phyloP scores from a whole-genome alignment of 306 rosid species.

The Crataegus laevigata region DNA sequence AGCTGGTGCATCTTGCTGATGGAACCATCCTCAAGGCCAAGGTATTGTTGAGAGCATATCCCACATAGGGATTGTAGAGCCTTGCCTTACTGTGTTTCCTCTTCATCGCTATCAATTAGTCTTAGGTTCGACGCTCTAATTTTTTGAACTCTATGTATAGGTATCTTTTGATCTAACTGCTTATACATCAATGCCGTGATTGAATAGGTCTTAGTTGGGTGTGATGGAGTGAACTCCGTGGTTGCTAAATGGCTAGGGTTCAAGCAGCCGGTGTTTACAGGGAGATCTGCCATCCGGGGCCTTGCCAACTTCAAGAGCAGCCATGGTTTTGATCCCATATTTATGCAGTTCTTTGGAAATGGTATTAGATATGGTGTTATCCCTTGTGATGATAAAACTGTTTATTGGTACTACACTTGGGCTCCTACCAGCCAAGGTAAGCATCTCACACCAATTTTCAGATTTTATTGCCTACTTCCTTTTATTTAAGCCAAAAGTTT shows the following conservation, averaged over 20 bases:
- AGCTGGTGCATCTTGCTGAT: slow-evolving; percentile 63
- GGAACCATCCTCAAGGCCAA: slow-evolving; percentile 52
- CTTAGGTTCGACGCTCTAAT: too few species aligned
- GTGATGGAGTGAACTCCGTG: slow-evolving; percentile 28
- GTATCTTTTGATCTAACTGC: neutral
- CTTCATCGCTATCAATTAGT: too few species aligned
- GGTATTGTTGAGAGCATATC: slow-evolving; percentile 19
- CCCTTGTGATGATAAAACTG: slow-evolving; percentile 17
- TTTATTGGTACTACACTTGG: slow-evolving; percentile 27
- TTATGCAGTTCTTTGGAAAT: slow-evolving; percentile 13
- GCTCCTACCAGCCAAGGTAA: slow-evolving; percentile 8
- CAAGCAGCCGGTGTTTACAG: slow-evolving; percentile 1
- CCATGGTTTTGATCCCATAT: slow-evolving; percentile 17
- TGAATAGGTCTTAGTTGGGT: slow-evolving; percentile 13
- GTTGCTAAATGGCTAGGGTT: slow-evolving; percentile 24
- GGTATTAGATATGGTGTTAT: slow-evolving; percentile 22
- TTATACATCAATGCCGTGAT: neutral
- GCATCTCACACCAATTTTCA: neutral
- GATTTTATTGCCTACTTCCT: too few species aligned
- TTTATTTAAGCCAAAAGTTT: too few species aligned
- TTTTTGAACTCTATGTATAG: too few species aligned
- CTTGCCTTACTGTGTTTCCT: neutral
- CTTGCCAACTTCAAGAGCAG: neutral
- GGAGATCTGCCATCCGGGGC: slow-evolving; percentile 24
- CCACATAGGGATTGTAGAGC: neutral